Evolutionary conservation across 2,329 filamentous ascomycete genomes (phyloP).

Genomic region (Fusarium subglutinans): DNA sequence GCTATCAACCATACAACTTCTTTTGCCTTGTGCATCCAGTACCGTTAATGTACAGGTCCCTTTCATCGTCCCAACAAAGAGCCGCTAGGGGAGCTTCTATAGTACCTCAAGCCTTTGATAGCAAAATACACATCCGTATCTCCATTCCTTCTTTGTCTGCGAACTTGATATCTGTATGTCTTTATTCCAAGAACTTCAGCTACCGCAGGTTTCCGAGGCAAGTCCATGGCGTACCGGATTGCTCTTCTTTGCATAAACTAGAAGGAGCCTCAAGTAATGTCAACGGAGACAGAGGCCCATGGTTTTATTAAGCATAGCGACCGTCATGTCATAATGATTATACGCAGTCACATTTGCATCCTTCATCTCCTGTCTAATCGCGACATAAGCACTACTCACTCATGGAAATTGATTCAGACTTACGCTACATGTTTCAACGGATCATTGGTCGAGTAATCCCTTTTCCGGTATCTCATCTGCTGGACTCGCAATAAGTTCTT

Average conservation of each 20-base stretch:
- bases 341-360: conserved; percentile 51
- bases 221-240: neutral
- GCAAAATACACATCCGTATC: neutral
- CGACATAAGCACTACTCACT: neutral
- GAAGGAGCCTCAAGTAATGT: neutral
- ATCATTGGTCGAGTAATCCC: conserved; percentile 3
- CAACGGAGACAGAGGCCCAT: conserved; percentile 71
- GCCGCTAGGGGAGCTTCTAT: neutral
- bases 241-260: neutral
- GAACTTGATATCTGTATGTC: neutral
- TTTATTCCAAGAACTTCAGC: neutral
- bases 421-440: conserved; percentile 38
- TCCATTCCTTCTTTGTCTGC: neutral
- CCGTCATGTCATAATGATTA: conserved; percentile 73
- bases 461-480: conserved; percentile 23
- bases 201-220: neutral
- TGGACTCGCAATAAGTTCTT: conserved; percentile 68
- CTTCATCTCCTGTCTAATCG: conserved; percentile 29
- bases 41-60: conserved; percentile 12
- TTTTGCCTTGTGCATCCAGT: conserved; percentile 1
- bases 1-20: neutral
- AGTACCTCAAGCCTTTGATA: neutral
- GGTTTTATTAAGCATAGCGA: conserved; percentile 78
- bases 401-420: conserved; percentile 17
- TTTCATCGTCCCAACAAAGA: neutral